These are phyloP conservation scores for Suillus variegatus DNA, from an alignment of 768 basidiomycete genomes.

Conservation along the genomic window DNA sequence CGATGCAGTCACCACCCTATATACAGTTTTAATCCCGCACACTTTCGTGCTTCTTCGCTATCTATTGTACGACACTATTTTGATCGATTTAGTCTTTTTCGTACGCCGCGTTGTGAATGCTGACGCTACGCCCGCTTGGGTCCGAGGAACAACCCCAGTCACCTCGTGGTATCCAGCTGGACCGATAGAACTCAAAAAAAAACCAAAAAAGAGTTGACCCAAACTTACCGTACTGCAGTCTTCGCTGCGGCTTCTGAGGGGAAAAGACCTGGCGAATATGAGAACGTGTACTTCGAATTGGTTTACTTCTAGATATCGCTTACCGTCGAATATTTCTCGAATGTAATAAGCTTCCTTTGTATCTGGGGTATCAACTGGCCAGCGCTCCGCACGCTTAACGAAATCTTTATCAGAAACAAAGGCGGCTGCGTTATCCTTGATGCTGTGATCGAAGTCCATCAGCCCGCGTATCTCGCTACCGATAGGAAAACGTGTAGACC, in stretches of 20 bases:
- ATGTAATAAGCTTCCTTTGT: conserved; percentile 97
- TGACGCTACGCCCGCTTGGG: conserved; percentile 93
- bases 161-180: conserved; percentile 88
- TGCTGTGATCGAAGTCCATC: conserved; percentile 43
- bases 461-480: conserved; percentile 1
- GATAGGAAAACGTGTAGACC: conserved; percentile 18
- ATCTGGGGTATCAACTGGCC: conserved; percentile 79
- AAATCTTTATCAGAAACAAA: conserved; percentile 83
- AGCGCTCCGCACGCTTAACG: conserved; percentile 69
- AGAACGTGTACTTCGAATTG: conserved; percentile 1
- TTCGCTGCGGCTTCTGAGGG: conserved; percentile 81
- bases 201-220: conserved; percentile 11
- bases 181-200: conserved; percentile 15
- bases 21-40: conserved; percentile 6
- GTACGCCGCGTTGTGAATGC: conserved; percentile 95
- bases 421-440: conserved; percentile 83
- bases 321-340: conserved; percentile 88
- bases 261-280: conserved; percentile 61
- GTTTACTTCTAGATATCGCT: conserved; percentile 11
- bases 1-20: conserved; percentile 4
- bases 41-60: neutral
- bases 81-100: conserved; percentile 20
- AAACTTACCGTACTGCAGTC: conserved; percentile 84
- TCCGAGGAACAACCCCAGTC: conserved; percentile 97
- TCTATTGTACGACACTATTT: conserved; percentile 2